Conservation (phyloP, 805 yeast genomes). For the Diddensiella transvaalensis region DNA sequence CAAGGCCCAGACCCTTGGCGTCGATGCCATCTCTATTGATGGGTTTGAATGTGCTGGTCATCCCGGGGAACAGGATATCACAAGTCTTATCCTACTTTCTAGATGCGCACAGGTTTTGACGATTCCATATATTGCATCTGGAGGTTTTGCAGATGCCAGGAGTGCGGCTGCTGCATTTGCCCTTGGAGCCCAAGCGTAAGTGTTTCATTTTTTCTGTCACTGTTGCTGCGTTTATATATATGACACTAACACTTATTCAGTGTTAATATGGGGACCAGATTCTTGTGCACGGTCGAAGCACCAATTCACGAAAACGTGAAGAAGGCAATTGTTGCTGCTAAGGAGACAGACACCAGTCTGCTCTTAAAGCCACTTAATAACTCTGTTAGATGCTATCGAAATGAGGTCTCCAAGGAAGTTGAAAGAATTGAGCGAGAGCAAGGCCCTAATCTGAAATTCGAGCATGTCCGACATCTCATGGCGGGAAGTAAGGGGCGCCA, state of each 20-base stretch:
- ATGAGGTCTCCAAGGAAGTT: slow-evolving; percentile 29
- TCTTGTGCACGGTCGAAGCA: slow-evolving; percentile 31
- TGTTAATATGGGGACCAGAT: slow-evolving; percentile 35
- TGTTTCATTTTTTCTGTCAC: not conserved
- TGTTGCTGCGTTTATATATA: not conserved
- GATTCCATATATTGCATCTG: slow-evolving; percentile 33
- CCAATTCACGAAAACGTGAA: slow-evolving; percentile 29
- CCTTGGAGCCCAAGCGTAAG: slow-evolving; percentile 27
- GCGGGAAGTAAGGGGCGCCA: slow-evolving; percentile 30
- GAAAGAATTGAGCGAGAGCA: slow-evolving; percentile 24
- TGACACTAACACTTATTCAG: slow-evolving; percentile 9
- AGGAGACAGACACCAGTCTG: slow-evolving; percentile 30
- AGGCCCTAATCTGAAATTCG: slow-evolving; percentile 24
- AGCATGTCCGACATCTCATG: slow-evolving; percentile 27
- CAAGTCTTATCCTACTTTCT: slow-evolving; percentile 28
- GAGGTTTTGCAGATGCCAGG: slow-evolving; percentile 34
- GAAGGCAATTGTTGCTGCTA: slow-evolving; percentile 23
- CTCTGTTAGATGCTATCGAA: slow-evolving; percentile 29
- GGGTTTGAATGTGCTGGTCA: slow-evolving; percentile 37
- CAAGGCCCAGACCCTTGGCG: slow-evolving; percentile 32
- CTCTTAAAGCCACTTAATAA: slow-evolving; percentile 30
- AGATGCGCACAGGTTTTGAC: slow-evolving; percentile 28
- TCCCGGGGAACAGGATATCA: slow-evolving; percentile 35
- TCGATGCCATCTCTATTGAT: slow-evolving; percentile 33
- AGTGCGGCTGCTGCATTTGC: slow-evolving; percentile 35